These are phyloP conservation scores for Pseudohalonectria lignicola DNA, from an alignment of 2,329 filamentous ascomycete genomes.

Conservation along the genomic window DNA sequence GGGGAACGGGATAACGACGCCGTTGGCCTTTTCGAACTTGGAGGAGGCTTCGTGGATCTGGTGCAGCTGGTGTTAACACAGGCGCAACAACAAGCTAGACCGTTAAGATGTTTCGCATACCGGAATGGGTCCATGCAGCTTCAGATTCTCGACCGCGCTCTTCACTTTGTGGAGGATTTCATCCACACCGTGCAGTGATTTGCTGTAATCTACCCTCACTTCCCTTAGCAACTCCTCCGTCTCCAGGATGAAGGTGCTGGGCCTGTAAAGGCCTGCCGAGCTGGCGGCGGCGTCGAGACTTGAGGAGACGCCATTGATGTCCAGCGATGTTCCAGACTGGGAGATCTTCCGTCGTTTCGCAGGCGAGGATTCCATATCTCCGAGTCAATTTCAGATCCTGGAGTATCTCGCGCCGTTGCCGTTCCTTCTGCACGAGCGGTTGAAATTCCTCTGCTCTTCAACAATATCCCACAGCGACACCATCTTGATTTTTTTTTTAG, in stretches of 20 bases:
- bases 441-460: too few relatives aligned
- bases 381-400: too few relatives aligned
- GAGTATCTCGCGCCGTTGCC: too few relatives aligned
- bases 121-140: slow-evolving; percentile 34
- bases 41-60: slow-evolving; percentile 61
- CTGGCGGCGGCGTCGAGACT: slow-evolving; percentile 15
- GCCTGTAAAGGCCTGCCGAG: slow-evolving; percentile 18
- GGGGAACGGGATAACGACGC: slow-evolving; percentile 72
- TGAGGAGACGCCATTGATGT: neutral
- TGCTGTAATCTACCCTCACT: slow-evolving; percentile 38
- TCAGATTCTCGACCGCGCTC: slow-evolving; percentile 37
- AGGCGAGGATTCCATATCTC: slow-evolving; percentile 2
- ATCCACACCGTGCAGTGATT: slow-evolving; percentile 35
- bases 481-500: slow-evolving; percentile 2
- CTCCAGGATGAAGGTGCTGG: slow-evolving; percentile 47
- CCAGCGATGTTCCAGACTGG: neutral
- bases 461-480: too few relatives aligned
- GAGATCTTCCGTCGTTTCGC: slow-evolving; percentile 3
- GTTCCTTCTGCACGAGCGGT: too few relatives aligned
- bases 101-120: too few relatives aligned
- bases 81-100: too few relatives aligned
- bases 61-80: too few relatives aligned
- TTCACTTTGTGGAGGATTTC: slow-evolving; percentile 40
- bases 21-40: slow-evolving; percentile 54
- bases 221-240: slow-evolving; percentile 48